Conservation (phyloP, 2,329 filamentous ascomycete species). For the Chlorencoelia australis region DNA sequence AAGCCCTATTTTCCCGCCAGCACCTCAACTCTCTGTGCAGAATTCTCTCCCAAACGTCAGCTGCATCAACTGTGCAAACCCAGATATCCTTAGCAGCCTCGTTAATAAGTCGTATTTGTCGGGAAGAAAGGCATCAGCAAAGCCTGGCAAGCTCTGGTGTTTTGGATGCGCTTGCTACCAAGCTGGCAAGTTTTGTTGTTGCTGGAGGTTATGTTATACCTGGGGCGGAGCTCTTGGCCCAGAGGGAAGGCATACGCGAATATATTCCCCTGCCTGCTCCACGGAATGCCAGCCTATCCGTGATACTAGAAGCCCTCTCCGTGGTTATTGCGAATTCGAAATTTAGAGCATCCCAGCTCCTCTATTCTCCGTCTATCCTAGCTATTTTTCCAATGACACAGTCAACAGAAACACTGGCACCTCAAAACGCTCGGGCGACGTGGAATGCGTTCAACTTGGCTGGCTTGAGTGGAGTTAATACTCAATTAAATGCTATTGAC, state of each 20-base stretch:
- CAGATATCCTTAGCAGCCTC: constrained; percentile 51
- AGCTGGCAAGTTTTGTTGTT: constrained; percentile 61
- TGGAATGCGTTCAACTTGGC: constrained; percentile 45
- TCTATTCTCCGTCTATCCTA: constrained; percentile 58
- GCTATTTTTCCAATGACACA: constrained; percentile 52
- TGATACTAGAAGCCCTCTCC: constrained; percentile 67
- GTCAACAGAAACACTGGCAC: constrained; percentile 39
- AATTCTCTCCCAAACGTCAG: constrained; percentile 52
- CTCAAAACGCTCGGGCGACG: constrained; percentile 37
- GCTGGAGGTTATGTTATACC: constrained; percentile 60
- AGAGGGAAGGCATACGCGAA: constrained; percentile 43
- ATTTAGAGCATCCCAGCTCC: constrained; percentile 62
- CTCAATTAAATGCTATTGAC: constrained; percentile 48
- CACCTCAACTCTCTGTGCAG: constrained; percentile 52
- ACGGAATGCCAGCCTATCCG: constrained; percentile 48
- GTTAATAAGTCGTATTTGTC: constrained; percentile 51
- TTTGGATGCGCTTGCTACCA: constrained; percentile 66
- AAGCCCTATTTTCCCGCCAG: constrained; percentile 52
- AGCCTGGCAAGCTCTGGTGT: constrained; percentile 63
- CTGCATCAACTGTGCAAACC: constrained; percentile 43
- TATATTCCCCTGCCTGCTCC: constrained; percentile 53
- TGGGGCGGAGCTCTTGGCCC: constrained; percentile 44
- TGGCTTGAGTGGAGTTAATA: constrained; percentile 30
- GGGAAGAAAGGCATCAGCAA: constrained; percentile 58
- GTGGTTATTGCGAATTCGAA: constrained; percentile 71